These are phyloP conservation scores for Myxozyma geophila DNA, from an alignment of 805 yeast genomes.

Conservation along the genomic window DNA sequence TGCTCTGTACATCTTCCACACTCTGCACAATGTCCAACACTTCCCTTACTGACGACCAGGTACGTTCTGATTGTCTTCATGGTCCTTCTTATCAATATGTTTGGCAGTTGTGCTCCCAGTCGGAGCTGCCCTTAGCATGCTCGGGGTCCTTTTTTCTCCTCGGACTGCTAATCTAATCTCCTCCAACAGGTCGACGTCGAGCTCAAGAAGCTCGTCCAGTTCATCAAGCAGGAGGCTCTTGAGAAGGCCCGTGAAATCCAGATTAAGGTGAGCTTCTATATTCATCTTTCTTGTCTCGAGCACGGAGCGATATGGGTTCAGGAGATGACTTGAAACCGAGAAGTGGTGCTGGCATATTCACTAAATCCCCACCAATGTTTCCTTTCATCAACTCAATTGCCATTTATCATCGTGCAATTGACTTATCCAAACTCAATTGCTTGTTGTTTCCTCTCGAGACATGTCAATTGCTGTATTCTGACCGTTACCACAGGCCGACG, in stretches of 20 bases:
- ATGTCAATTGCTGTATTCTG: background rate
- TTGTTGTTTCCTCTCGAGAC: background rate
- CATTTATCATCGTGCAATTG: background rate
- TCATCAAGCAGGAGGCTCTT: conserved; percentile 98
- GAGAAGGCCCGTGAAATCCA: conserved; percentile 97
- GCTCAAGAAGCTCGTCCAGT: conserved; percentile 96
- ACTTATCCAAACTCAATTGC: background rate
- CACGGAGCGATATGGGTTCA: background rate
- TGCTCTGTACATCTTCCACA: background rate
- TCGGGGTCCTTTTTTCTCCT: background rate
- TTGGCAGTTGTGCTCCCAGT: background rate
- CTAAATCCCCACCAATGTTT: background rate
- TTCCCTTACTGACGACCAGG: conserved; percentile 38
- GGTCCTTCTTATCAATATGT: background rate
- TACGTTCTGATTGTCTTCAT: conserved; percentile 5
- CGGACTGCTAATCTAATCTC: background rate
- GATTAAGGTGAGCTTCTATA: conserved; percentile 57
- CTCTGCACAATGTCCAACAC: conserved; percentile 35
- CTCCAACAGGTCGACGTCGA: conserved; percentile 72
- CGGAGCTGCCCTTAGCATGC: background rate
- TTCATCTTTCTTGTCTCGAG: background rate
- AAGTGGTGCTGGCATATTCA: too few species aligned
- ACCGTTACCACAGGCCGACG: conserved; percentile 68
- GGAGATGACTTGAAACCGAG: background rate
- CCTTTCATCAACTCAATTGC: background rate